A percentile compares a stretch with the other conserved stretches of the same genome.
Evolutionary conservation across 2,329 filamentous ascomycete species (phyloP).

Genomic region (Penicillium concentricum): DNA sequence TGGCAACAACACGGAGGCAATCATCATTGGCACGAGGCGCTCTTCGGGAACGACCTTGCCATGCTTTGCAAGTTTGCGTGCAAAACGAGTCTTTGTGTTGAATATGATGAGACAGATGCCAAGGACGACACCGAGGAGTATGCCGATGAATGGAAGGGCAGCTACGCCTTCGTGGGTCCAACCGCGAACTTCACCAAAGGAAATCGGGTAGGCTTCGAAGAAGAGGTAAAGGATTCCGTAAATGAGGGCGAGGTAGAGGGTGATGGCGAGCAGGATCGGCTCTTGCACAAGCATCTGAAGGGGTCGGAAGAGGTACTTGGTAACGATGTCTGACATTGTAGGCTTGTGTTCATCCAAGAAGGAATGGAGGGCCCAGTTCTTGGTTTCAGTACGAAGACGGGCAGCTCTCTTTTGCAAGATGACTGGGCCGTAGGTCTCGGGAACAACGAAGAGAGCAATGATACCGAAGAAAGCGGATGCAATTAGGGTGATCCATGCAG

Average conservation of each 20-base stretch:
- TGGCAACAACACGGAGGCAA: constrained; percentile 45
- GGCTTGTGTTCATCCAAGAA: constrained; percentile 46
- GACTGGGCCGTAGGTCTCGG: constrained; percentile 52
- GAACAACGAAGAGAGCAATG: constrained; percentile 47
- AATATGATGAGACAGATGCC: constrained; percentile 40
- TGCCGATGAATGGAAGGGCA: constrained; percentile 39
- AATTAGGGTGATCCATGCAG: constrained; percentile 56
- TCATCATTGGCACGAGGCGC: constrained; percentile 48
- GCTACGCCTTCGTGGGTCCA: constrained; percentile 39
- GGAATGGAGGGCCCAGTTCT: constrained; percentile 49
- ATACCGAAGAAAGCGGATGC: constrained; percentile 44
- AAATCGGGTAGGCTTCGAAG: constrained; percentile 45
- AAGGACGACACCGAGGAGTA: constrained; percentile 34
- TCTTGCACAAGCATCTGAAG: constrained; percentile 50
- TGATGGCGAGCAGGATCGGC: constrained; percentile 50
- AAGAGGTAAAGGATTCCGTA: constrained; percentile 41
- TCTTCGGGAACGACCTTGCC: constrained; percentile 42
- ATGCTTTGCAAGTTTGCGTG: constrained; percentile 32
- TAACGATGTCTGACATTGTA: constrained; percentile 38
- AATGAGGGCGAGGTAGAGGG: constrained; percentile 43
- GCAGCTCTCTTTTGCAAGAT: constrained; percentile 52
- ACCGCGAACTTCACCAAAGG: constrained; percentile 39
- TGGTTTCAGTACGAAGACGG: constrained; percentile 48
- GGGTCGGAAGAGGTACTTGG: constrained; percentile 48
- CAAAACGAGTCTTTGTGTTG: constrained; percentile 43